These are phyloP conservation scores for Fusarium proliferatum DNA, from an alignment of 2,329 filamentous ascomycete genomes.

Conservation along the genomic window DNA sequence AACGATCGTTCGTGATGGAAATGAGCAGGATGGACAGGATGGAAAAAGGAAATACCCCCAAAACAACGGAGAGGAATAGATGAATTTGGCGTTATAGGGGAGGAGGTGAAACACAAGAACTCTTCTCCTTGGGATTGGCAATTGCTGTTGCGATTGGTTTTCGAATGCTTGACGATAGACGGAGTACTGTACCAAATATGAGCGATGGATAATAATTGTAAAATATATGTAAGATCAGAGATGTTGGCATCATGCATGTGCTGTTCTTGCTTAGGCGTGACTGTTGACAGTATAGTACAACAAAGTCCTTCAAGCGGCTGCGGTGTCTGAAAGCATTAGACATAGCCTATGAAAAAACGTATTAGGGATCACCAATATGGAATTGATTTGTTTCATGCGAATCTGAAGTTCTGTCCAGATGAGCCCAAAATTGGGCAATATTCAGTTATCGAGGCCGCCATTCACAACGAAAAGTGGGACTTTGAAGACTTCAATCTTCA, in stretches of 20 bases:
- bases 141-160: not conserved
- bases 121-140: conserved; percentile 25
- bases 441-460: conserved; percentile 48
- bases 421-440: conserved; percentile 20
- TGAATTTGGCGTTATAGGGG: conserved; percentile 36
- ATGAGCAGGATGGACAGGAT: conserved; percentile 1
- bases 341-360: not conserved
- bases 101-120: conserved; percentile 15
- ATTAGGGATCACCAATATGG: fast-evolving
- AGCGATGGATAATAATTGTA: conserved; percentile 43
- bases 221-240: conserved; percentile 25
- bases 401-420: not conserved
- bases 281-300: not conserved
- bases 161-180: conserved; percentile 28
- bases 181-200: conserved; percentile 29
- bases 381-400: not conserved
- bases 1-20: conserved; percentile 15
- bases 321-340: not conserved
- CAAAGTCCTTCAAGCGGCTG: fast-evolving
- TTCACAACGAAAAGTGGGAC: conserved; percentile 34
- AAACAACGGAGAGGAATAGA: conserved; percentile 10
- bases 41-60: conserved; percentile 23
- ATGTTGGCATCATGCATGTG: not conserved
- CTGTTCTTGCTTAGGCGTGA: not conserved
- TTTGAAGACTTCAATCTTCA: conserved; percentile 37